Conservation (phyloP, 23 red algal genomes). For the Cyanidioschyzon merolae region DNA sequence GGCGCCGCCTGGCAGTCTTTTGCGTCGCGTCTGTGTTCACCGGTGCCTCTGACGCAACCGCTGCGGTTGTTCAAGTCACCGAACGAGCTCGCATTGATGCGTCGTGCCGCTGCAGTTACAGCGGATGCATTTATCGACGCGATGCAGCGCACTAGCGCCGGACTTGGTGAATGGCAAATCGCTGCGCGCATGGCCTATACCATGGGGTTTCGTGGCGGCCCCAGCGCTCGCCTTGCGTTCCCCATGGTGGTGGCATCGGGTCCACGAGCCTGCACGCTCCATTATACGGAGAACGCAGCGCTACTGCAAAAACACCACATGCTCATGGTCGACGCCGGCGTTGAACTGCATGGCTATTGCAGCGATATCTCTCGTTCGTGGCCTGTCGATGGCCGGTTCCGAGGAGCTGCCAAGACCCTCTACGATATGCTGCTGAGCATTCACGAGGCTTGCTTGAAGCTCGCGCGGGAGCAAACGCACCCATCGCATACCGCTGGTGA, state of each 20-base stretch:
- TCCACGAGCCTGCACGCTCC: slow-evolving; percentile 37
- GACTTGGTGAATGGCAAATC: slow-evolving; percentile 36
- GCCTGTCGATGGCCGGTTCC: slow-evolving; percentile 60
- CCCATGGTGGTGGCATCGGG: slow-evolving; percentile 71
- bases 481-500: background rate
- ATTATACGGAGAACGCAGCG: slow-evolving; percentile 55
- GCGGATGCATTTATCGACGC: slow-evolving; percentile 33
- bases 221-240: slow-evolving; percentile 44
- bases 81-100: slow-evolving; percentile 46
- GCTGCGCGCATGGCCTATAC: slow-evolving; percentile 50
- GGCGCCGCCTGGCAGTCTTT: background rate
- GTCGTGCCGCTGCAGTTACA: slow-evolving; percentile 29
- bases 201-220: slow-evolving; percentile 32
- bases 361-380: slow-evolving; percentile 65
- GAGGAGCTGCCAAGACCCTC: slow-evolving; percentile 41
- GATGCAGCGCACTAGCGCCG: slow-evolving; percentile 29
- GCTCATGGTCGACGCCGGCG: slow-evolving; percentile 77
- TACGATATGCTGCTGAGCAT: slow-evolving; percentile 49
- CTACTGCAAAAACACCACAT: slow-evolving; percentile 39
- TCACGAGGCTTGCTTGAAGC: slow-evolving; percentile 41
- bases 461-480: slow-evolving; percentile 14
- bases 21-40: background rate
- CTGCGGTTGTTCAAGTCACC: slow-evolving; percentile 56
- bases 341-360: slow-evolving; percentile 58
- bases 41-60: background rate